phyloP scores from a whole-genome alignment of 2,329 filamentous ascomycete genomes.

The Zelopaecilomyces penicillatus region DNA sequence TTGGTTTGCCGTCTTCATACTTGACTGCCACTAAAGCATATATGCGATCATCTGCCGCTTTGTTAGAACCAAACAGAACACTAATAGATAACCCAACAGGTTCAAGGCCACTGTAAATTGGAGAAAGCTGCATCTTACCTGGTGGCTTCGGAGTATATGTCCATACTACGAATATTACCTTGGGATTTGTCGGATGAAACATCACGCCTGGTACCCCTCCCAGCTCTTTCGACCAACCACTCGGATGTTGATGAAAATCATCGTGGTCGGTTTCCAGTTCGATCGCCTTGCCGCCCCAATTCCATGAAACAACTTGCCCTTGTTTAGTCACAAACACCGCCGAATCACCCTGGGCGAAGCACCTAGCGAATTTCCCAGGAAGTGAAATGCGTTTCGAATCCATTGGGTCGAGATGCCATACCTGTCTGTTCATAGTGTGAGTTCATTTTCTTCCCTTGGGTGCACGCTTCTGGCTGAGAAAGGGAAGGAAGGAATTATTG shows the following conservation, averaged over 20 bases:
- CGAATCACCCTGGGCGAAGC: slow-evolving; percentile 13
- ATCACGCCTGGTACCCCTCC: slow-evolving; percentile 14
- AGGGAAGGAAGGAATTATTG: not conserved
- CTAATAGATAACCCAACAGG: not conserved
- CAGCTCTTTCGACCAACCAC: slow-evolving; percentile 1
- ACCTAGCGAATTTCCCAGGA: slow-evolving; percentile 10
- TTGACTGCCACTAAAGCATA: slow-evolving; percentile 6
- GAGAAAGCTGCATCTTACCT: slow-evolving; percentile 2
- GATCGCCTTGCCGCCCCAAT: slow-evolving; percentile 12
- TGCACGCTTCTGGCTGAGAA: not conserved
- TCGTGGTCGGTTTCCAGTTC: slow-evolving; percentile 12
- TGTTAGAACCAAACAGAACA: not conserved
- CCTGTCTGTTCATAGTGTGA: slow-evolving; percentile 6
- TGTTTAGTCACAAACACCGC: slow-evolving; percentile 14
- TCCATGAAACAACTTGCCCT: slow-evolving; percentile 14
- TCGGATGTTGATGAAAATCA: slow-evolving; percentile 1
- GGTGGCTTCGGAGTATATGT: slow-evolving; percentile 3
- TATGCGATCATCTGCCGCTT: slow-evolving; percentile 3
- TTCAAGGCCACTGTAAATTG: not conserved
- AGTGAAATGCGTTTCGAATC: slow-evolving; percentile 14
- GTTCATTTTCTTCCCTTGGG: not conserved
- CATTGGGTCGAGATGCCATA: slow-evolving; percentile 13
- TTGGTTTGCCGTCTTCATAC: slow-evolving; percentile 4
- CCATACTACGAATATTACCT: slow-evolving; percentile 13
- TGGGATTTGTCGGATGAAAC: slow-evolving; percentile 13